Conservation (phyloP, 805 yeast genomes). For the Nematodospora valgi region DNA sequence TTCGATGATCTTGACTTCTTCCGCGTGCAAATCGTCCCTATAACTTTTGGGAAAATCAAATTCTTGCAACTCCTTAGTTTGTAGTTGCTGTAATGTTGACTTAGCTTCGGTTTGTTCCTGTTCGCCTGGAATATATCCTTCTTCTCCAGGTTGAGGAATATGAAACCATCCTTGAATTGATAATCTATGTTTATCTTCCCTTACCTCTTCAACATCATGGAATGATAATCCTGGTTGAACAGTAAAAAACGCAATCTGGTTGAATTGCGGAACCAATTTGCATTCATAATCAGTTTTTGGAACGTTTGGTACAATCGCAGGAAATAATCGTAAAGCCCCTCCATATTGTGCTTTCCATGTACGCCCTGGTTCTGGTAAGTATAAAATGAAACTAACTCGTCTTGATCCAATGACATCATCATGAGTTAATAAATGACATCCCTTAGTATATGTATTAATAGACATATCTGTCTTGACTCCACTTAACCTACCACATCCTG, state of each 20-base stretch:
- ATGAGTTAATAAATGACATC: conserved; percentile 91
- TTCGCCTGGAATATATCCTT: conserved; percentile 78
- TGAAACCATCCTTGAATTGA: conserved; percentile 99
- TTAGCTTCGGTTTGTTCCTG: conserved; percentile 72
- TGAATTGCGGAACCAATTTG: conserved; percentile 85
- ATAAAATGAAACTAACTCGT: conserved; percentile 86
- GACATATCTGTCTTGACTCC: conserved; percentile 93
- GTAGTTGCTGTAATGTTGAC: conserved; percentile 76
- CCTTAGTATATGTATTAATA: conserved; percentile 84
- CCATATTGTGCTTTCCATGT: conserved; percentile 91
- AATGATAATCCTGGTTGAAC: conserved; percentile 96
- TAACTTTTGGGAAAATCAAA: conserved; percentile 75
- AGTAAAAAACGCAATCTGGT: conserved; percentile 92
- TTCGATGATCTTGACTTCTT: conserved; percentile 31
- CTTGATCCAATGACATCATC: conserved; percentile 98
- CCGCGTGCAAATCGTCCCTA: conserved; percentile 40
- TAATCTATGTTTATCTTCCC: conserved; percentile 83
- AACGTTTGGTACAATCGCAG: conserved; percentile 82
- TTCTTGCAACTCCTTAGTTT: conserved; percentile 70
- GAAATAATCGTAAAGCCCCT: conserved; percentile 84
- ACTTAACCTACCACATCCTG: conserved; percentile 85
- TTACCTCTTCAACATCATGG: conserved; percentile 97
- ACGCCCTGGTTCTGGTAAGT: conserved; percentile 88
- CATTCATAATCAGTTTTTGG: conserved; percentile 74
- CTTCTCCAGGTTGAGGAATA: conserved; percentile 91